Conservation (phyloP, 2,329 filamentous ascomycete genomes). For the Penicillium janthinellum region DNA sequence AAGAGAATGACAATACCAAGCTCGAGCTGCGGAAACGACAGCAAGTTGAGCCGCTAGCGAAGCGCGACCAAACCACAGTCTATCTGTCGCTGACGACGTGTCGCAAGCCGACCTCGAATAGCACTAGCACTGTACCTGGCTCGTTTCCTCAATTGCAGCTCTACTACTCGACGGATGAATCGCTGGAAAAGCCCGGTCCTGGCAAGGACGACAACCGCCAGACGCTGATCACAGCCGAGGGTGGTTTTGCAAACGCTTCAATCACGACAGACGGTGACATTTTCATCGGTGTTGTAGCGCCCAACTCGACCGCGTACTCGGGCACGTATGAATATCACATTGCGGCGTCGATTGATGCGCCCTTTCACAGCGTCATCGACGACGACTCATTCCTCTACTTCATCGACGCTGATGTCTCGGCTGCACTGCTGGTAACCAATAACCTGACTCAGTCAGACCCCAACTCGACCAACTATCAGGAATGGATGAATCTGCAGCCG, state of each 20-base stretch:
- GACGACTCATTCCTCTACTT: conserved; percentile 65
- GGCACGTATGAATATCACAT: conserved; percentile 79
- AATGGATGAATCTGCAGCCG: conserved; percentile 61
- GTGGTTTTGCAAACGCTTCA: conserved; percentile 70
- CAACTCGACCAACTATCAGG: conserved; percentile 52
- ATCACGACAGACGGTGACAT: conserved; percentile 66
- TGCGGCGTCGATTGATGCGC: conserved; percentile 76
- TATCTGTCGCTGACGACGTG: conserved; percentile 89
- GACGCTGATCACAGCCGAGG: conserved; percentile 55
- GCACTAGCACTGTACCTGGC: conserved; percentile 39
- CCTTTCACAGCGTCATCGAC: conserved; percentile 66
- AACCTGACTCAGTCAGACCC: conserved; percentile 59
- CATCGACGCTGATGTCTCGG: conserved; percentile 80
- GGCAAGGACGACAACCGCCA: conserved; percentile 47
- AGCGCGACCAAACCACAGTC: conserved; percentile 53
- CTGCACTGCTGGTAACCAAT: conserved; percentile 76
- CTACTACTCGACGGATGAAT: conserved; percentile 69
- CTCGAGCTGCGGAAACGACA: conserved; percentile 24
- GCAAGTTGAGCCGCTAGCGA: conserved; percentile 16
- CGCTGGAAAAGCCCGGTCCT: conserved; percentile 69
- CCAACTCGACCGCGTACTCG: conserved; percentile 62
- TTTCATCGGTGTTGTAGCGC: conserved; percentile 75
- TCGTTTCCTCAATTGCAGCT: conserved; percentile 73
- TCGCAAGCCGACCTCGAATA: conserved; percentile 66
- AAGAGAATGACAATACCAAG: conserved; percentile 13